Percentiles rank a stretch among this genome's conserved stretches.
Evolutionary conservation across 352 stramenopile genomes (phyloP).

Genomic region (Hyaloperonospora arabidopsidis): DNA sequence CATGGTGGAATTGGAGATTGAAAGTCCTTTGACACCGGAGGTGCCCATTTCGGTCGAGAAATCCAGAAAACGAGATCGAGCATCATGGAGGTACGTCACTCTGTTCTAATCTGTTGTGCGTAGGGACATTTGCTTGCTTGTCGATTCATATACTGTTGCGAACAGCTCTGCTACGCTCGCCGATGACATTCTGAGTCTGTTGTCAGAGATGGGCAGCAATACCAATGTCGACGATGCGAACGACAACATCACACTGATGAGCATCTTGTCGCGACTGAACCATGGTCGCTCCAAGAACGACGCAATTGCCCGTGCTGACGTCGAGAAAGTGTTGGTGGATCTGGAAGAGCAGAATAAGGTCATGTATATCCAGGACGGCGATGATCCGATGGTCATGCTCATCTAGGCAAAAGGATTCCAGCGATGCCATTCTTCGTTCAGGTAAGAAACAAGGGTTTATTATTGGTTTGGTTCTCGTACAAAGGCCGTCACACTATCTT

Average conservation of each 20-base stretch:
- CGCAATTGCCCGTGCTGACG: conserved; percentile 37
- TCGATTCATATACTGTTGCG: conserved; percentile 9
- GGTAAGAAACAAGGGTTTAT: conserved; percentile 27
- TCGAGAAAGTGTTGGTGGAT: conserved; percentile 62
- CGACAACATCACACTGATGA: conserved; percentile 50
- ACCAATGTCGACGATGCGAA: conserved; percentile 55
- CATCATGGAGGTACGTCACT: conserved; percentile 47
- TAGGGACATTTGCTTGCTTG: neutral
- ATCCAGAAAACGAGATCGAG: conserved; percentile 61
- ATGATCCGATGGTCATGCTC: conserved; percentile 79
- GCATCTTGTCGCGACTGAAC: conserved; percentile 56
- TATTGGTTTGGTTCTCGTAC: conserved; percentile 26
- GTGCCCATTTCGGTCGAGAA: conserved; percentile 10
- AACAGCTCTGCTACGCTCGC: conserved; percentile 46
- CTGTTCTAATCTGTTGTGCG: conserved; percentile 2
- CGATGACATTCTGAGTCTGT: conserved; percentile 51
- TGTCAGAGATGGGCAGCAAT: conserved; percentile 51
- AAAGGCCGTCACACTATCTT: conserved; percentile 6
- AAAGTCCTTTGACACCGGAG: conserved; percentile 17
- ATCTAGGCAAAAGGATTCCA: conserved; percentile 38
- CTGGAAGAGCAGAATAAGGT: conserved; percentile 86
- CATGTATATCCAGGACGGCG: conserved; percentile 83
- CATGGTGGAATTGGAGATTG: conserved; percentile 29
- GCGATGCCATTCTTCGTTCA: neutral
- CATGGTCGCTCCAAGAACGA: conserved; percentile 23